Conservation (phyloP, 805 yeast species). For the Metschnikowia sp. region DNA sequence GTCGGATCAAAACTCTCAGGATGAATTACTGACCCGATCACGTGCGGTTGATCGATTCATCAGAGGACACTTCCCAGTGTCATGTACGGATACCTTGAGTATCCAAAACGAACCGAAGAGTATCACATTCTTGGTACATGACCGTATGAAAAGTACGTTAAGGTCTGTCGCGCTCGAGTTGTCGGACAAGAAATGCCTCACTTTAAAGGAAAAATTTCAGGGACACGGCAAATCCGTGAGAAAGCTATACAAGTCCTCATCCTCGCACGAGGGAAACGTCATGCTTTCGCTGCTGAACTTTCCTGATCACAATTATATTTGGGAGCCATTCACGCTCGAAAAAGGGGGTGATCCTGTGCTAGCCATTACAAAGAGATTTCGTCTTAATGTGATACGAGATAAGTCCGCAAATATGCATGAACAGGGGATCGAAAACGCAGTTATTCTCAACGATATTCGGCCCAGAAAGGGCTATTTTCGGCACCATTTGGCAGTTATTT, state of each 20-base stretch:
- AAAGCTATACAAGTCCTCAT: constrained; percentile 58
- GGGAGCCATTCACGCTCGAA: constrained; percentile 36
- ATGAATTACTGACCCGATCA: neutral
- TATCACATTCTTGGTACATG: constrained; percentile 31
- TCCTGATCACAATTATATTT: constrained; percentile 36
- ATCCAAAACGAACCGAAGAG: neutral
- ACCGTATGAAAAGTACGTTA: constrained; percentile 34
- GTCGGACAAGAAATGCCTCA: constrained; percentile 5
- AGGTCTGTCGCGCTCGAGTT: constrained; percentile 24
- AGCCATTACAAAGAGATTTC: constrained; percentile 33
- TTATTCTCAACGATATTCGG: constrained; percentile 30
- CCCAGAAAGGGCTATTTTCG: constrained; percentile 15
- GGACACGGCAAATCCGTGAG: constrained; percentile 85
- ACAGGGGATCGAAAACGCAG: constrained; percentile 31
- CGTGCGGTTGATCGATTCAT: neutral
- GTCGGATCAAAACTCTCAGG: no score
- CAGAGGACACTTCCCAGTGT: constrained; percentile 2
- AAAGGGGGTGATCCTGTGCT: constrained; percentile 10
- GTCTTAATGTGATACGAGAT: constrained; percentile 23
- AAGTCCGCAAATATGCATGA: constrained; percentile 1
- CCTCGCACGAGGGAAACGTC: constrained; percentile 25
- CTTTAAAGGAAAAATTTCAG: constrained; percentile 52
- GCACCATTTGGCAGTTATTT: constrained; percentile 30
- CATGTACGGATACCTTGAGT: neutral
- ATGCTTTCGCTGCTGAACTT: constrained; percentile 38